phyloP scores from a whole-genome alignment of 208 protist genomes.

The Borovskyia barvae region DNA sequence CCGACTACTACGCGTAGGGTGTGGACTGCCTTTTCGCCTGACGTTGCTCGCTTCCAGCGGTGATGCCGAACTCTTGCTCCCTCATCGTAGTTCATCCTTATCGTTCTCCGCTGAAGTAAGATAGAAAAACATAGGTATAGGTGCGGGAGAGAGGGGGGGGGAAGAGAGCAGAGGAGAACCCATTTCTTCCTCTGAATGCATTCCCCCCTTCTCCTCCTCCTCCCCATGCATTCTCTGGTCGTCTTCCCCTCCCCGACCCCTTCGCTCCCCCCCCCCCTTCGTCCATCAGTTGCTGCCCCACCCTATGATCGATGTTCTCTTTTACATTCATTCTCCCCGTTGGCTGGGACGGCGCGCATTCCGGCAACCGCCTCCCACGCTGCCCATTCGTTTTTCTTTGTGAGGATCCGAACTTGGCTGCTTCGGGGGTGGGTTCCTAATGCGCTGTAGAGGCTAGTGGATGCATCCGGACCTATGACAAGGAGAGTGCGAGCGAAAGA shows the following conservation, averaged over 20 bases:
- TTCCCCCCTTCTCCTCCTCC: background rate
- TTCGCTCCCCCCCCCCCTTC: background rate
- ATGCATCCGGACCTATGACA: no score
- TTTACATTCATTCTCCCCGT: slow-evolving; percentile 3
- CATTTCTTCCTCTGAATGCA: background rate
- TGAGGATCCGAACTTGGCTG: no score
- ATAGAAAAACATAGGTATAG: no score
- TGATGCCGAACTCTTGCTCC: no score
- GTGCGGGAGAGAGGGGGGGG: no score
- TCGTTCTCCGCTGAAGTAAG: background rate
- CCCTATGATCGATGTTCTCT: background rate
- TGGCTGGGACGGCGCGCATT: background rate
- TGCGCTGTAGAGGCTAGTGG: no score
- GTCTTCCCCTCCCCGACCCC: background rate
- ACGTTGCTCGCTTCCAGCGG: background rate
- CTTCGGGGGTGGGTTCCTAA: no score
- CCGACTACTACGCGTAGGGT: slow-evolving; percentile 66
- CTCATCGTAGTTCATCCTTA: background rate
- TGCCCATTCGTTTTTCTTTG: slow-evolving; percentile 13
- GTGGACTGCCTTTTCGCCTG: background rate
- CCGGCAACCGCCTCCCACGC: background rate
- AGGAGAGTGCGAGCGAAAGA: no score
- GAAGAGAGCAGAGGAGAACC: background rate
- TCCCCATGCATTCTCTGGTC: no score
- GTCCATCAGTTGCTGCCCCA: background rate